A percentile compares a stretch with the other conserved stretches of the same genome.
Evolutionary conservation across 495 filamentous ascomycete species (phyloP).

Genomic region (Aspergillus avenaceus): DNA sequence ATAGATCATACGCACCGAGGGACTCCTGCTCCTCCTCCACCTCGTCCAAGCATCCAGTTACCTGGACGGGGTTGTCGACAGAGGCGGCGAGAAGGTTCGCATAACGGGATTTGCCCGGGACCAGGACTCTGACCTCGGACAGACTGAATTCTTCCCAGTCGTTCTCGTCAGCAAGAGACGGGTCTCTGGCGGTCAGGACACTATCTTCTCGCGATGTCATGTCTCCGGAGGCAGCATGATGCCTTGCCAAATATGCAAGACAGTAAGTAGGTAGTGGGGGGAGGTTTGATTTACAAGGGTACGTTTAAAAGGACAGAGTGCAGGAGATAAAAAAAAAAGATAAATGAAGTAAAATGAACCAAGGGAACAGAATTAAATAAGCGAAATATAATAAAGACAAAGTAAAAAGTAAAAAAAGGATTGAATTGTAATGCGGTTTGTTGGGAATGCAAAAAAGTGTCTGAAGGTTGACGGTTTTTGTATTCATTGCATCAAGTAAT

Average conservation of each 20-base stretch:
- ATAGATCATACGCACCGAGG: conserved; percentile 29
- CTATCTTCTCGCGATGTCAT: conserved; percentile 52
- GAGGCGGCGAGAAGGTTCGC: conserved; percentile 52
- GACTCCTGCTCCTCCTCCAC: conserved; percentile 41
- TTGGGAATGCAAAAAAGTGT: neutral
- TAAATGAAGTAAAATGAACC: too few species aligned
- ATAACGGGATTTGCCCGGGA: conserved; percentile 44
- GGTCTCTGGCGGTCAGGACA: conserved; percentile 51
- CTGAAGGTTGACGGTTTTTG: neutral
- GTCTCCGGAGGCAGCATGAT: conserved; percentile 33
- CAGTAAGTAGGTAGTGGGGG: conserved; percentile 3
- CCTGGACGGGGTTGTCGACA: conserved; percentile 49
- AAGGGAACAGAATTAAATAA: too few species aligned
- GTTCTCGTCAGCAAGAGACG: conserved; percentile 52
- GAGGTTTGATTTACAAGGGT: too few species aligned
- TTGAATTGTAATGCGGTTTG: conserved; percentile 3
- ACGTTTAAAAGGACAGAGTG: too few species aligned
- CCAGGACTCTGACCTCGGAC: conserved; percentile 48
- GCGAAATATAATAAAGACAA: neutral
- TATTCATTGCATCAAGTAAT: conserved; percentile 3
- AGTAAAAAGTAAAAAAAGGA: neutral
- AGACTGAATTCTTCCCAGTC: conserved; percentile 57
- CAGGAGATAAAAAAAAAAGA: too few species aligned
- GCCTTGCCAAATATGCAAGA: conserved; percentile 6
- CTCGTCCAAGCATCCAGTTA: conserved; percentile 49